Conservation (phyloP, 1,139 yeast genomes). For the Cylindricascospora bacillispora region DNA sequence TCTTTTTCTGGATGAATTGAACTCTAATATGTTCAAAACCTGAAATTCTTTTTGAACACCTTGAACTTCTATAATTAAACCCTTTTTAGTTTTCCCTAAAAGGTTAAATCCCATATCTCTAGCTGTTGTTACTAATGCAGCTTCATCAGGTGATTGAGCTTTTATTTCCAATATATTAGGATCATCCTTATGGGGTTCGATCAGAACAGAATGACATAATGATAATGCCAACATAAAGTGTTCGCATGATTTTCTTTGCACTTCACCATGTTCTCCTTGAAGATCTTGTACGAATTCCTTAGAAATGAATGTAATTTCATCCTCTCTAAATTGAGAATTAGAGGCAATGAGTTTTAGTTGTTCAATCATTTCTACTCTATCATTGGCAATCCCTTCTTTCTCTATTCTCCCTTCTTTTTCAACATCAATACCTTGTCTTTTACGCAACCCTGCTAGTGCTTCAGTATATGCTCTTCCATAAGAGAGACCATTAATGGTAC, state of each 20-base stretch:
- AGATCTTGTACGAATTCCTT: conserved; percentile 48
- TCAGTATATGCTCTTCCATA: conserved; percentile 95
- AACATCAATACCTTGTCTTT: conserved; percentile 74
- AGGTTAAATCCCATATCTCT: conserved; percentile 84
- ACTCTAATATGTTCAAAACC: conserved; percentile 65
- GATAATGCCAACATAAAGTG: conserved; percentile 82
- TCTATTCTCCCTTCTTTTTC: conserved; percentile 55
- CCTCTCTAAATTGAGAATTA: conserved; percentile 49
- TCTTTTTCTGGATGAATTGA: conserved; percentile 87
- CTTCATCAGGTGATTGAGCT: conserved; percentile 97
- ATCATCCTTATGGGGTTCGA: conserved; percentile 48
- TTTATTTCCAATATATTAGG: conserved; percentile 55
- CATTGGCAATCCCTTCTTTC: conserved; percentile 46
- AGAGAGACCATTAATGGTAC: conserved; percentile 70
- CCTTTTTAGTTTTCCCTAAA: conserved; percentile 58
- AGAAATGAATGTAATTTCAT: conserved; percentile 71
- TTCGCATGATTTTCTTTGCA: conserved; percentile 52
- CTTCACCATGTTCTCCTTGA: conserved; percentile 35
- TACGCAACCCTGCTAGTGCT: conserved; percentile 85
- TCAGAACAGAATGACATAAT: conserved; percentile 82
- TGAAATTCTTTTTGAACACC: conserved; percentile 64
- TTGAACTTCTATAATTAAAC: conserved; percentile 59
- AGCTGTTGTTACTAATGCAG: conserved; percentile 92
- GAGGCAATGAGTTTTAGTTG: conserved; percentile 31
- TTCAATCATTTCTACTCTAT: conserved; percentile 52